These are phyloP conservation scores for Pleurotus pulmonarius DNA, from an alignment of 768 basidiomycete genomes.

Conservation along the genomic window DNA sequence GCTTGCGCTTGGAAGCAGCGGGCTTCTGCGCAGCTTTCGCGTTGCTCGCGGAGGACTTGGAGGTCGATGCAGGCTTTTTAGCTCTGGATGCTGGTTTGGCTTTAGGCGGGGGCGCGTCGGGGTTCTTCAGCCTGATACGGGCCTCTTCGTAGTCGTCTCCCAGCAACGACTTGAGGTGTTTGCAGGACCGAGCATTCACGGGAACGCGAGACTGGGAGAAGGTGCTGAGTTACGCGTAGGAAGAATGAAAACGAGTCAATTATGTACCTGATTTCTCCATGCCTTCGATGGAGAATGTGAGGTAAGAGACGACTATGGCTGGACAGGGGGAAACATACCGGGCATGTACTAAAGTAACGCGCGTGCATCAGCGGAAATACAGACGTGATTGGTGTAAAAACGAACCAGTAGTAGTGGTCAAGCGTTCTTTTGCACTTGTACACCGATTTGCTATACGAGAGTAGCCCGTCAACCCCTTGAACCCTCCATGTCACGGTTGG, in stretches of 20 bases:
- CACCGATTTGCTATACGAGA: constrained; percentile 28
- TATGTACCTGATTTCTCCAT: constrained; percentile 30
- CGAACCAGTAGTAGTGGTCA: constrained; percentile 37
- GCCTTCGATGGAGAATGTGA: constrained; percentile 14
- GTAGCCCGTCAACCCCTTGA: no score
- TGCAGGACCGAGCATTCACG: constrained; percentile 35
- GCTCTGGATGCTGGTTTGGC: constrained; percentile 12
- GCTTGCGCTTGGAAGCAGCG: background rate
- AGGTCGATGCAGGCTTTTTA: constrained; percentile 4
- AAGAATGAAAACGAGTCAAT: no score
- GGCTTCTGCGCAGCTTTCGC: background rate
- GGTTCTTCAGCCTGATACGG: constrained; percentile 31
- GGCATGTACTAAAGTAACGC: constrained; percentile 23
- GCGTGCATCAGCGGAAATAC: background rate
- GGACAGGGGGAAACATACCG: constrained; percentile 18
- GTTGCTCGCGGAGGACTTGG: background rate
- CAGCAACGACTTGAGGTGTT: constrained; percentile 31
- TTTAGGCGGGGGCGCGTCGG: constrained; percentile 21
- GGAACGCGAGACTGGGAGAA: constrained; percentile 24
- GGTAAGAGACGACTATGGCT: no score
- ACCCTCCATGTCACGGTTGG: no score
- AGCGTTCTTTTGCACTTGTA: constrained; percentile 40
- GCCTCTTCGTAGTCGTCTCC: constrained; percentile 36
- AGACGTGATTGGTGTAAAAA: background rate
- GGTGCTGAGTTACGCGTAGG: no score